A percentile compares a stretch with the other conserved stretches of the same genome.
These are phyloP conservation scores for Vitis amurensis DNA, from an alignment of 164 flowering plant species.

Conservation along the genomic window DNA sequence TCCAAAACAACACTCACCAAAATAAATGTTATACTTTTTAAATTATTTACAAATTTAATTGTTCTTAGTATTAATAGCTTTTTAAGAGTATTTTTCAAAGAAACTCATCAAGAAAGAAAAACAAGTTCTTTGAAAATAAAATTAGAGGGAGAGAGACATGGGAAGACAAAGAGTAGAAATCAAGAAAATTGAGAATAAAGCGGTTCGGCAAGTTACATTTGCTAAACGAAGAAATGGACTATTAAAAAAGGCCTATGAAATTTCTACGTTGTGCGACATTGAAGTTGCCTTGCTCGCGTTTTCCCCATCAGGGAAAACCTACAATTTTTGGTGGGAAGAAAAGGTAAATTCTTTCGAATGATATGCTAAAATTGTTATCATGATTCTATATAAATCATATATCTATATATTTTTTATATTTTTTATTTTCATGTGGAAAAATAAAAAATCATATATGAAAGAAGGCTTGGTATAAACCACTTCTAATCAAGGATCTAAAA, in stretches of 20 bases:
- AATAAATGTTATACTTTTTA: too few relatives aligned
- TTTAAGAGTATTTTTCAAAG: too few relatives aligned
- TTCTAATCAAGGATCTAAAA: too few relatives aligned
- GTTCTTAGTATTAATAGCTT: too few relatives aligned
- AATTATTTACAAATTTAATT: too few relatives aligned
- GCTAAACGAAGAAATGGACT: constrained; percentile 17
- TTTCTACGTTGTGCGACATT: constrained; percentile 14
- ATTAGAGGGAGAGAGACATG: not conserved
- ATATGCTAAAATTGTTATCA: too few relatives aligned
- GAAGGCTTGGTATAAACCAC: too few relatives aligned
- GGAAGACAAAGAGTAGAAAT: constrained; percentile 5
- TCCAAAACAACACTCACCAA: too few relatives aligned
- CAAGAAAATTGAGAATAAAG: constrained; percentile 9
- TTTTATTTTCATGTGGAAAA: too few relatives aligned
- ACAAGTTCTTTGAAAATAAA: not conserved
- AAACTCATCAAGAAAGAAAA: not conserved
- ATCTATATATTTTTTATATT: too few relatives aligned
- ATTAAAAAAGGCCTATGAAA: constrained; percentile 21
- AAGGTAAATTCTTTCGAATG: constrained; percentile 4
- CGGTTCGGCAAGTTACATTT: constrained; percentile 10
- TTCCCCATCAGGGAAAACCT: constrained; percentile 17
- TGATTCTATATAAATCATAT: too few relatives aligned
- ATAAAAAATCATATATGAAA: too few relatives aligned
- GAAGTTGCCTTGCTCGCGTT: constrained; percentile 8
- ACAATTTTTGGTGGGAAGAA: constrained; percentile 14